phyloP scores from a whole-genome alignment of 257 asterid genomes.

The Przewalskia tangutica region DNA sequence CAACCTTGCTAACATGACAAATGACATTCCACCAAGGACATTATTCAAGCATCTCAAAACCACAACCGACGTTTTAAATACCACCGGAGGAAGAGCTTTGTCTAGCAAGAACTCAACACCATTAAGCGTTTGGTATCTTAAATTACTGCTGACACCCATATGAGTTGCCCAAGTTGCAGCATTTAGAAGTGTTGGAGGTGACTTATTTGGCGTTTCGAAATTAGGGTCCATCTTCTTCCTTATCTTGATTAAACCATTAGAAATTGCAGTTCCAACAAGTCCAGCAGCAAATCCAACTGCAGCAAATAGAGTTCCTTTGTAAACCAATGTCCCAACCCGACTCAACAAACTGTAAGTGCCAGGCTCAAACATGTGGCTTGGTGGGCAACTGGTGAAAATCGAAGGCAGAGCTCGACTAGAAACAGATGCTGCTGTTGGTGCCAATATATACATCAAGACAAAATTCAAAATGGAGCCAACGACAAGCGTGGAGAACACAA shows the following conservation, averaged over 20 bases:
- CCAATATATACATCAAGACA: conserved; percentile 75
- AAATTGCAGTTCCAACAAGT: conserved; percentile 70
- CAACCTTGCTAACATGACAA: conserved; percentile 71
- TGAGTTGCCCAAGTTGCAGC: conserved; percentile 84
- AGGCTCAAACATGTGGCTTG: conserved; percentile 87
- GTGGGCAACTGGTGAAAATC: conserved; percentile 59
- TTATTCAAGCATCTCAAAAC: conserved; percentile 74
- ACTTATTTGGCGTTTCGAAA: conserved; percentile 78
- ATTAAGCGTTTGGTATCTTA: conserved; percentile 78
- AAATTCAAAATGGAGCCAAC: conserved; percentile 78
- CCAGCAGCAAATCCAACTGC: conserved; percentile 86
- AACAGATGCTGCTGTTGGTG: conserved; percentile 59
- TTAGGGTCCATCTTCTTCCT: conserved; percentile 81
- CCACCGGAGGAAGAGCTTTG: conserved; percentile 44
- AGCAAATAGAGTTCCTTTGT: conserved; percentile 67
- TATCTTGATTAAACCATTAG: conserved; percentile 64
- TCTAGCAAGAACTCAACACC: conserved; percentile 69
- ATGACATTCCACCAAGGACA: conserved; percentile 79
- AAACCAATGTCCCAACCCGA: conserved; percentile 66
- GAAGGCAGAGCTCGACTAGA: conserved; percentile 39
- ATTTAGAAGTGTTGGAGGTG: conserved; percentile 64
- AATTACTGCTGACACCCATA: conserved; percentile 80
- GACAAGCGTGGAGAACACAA: conserved; percentile 79
- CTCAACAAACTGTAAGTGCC: conserved; percentile 45
- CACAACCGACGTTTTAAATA: conserved; percentile 65